phyloP scores from a whole-genome alignment of 371 early-diverging fungal species.

The Zychaea mexicana region DNA sequence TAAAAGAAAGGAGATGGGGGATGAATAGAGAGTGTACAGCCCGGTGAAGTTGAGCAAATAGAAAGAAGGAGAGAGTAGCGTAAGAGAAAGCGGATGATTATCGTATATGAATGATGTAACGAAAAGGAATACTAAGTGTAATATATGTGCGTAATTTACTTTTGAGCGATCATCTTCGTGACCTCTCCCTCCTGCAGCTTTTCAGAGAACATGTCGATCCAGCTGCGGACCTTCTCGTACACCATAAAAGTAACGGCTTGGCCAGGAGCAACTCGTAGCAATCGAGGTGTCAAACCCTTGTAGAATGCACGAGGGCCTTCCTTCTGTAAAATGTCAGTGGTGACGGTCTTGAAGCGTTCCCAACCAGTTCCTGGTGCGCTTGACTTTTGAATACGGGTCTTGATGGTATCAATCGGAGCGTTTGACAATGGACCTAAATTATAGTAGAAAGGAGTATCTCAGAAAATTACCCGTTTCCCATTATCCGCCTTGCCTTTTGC shows the following conservation, averaged over 20 bases:
- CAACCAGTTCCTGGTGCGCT: conserved; percentile 78
- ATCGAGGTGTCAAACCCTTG: conserved; percentile 93
- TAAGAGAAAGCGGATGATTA: background rate
- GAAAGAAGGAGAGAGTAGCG: background rate
- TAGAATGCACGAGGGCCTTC: conserved; percentile 95
- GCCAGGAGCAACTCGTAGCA: conserved; percentile 88
- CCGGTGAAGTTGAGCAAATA: background rate
- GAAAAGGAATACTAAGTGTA: no score
- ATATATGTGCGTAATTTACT: conserved; percentile 5
- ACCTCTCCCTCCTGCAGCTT: conserved; percentile 40
- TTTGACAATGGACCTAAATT: conserved; percentile 18
- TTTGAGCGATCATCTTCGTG: conserved; percentile 16
- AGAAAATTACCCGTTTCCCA: background rate
- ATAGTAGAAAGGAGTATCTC: background rate
- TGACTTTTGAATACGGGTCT: conserved; percentile 95
- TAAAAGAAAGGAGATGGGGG: no score
- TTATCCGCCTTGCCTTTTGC: no score
- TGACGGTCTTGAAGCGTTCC: conserved; percentile 69
- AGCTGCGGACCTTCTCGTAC: conserved; percentile 81
- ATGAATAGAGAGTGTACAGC: no score
- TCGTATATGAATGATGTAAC: background rate
- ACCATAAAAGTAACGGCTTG: conserved; percentile 90
- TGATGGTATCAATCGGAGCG: conserved; percentile 90
- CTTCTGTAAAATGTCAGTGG: conserved; percentile 42
- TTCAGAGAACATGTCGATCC: conserved; percentile 68